Base-by-base conservation (phyloP, 2,329 filamentous ascomycete genomes). In the Claviceps pazoutovae region DNA sequence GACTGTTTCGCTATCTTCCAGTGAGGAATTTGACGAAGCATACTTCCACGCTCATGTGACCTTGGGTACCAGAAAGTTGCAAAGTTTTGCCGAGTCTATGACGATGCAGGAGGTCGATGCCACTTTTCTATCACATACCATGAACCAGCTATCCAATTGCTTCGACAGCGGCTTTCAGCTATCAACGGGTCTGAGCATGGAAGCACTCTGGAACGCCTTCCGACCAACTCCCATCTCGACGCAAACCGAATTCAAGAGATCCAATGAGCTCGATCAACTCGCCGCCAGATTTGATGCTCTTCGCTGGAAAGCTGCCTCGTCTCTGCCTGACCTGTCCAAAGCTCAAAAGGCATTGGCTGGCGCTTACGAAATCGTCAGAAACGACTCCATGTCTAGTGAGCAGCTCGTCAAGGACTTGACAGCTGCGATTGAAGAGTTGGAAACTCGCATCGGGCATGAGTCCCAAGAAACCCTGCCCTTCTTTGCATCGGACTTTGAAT, bases 101-200 rank as follows among this genome's bases (percentile, higher is more conserved):
- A 39, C 55, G 1, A 58, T 60, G 8, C 58, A 65, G 8, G 30
- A 34, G 30, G 52, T 53, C 1, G 61, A 66, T 37, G 62, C 59
- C 2, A 61, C 68, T 2, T 66, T 80, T n/a, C 60, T 71, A 4
- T 58, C 61, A 1, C 56, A 62, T 9, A 61, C 79, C 38, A 58
- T 71, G 1, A 60, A 65, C 0, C 70, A 66, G 5, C 60, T 83
- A 2, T 67, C 74, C 44, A 69, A 69, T 41, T 74, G 74, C 48
- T 91, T 95, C 61, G 74, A 78, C 23, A 75, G 79, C 16, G 82
- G 80, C 2, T 90, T 89, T 69, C 80, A 81, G 51, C 69, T 94
- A 14, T 81, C 74, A 0, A 89, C 84, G 2, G 89, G 88, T 0
- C 70, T 89, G 13, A 83, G 80, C 57, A 93, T 94, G 86, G 86